phyloP scores from a whole-genome alignment of 208 protist genomes.

The Leishmania mexicana region DNA sequence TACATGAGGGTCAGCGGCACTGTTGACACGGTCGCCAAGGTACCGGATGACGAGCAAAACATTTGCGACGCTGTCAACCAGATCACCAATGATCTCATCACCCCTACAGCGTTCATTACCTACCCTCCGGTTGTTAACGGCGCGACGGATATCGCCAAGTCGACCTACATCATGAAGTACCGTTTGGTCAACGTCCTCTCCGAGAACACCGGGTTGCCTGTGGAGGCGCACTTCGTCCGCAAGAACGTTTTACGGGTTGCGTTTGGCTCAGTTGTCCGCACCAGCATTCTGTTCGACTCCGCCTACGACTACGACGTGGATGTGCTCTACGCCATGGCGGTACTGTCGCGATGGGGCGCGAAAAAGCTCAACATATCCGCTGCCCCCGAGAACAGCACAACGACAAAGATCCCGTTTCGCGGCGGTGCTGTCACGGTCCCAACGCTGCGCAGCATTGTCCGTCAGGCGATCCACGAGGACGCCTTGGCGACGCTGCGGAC shows the following conservation, averaged over 20 bases:
- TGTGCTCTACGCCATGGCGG: conserved; percentile 14
- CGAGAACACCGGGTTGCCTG: conserved; percentile 10
- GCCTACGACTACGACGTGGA: conserved; percentile 17
- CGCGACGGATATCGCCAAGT: conserved; percentile 14
- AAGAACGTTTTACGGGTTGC: conserved; percentile 13
- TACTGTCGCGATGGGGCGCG: not conserved
- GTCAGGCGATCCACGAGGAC: conserved; percentile 13
- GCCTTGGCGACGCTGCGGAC: conserved; percentile 13
- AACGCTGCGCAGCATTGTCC: conserved; percentile 22
- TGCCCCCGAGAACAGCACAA: not conserved
- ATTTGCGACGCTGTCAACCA: conserved; percentile 4
- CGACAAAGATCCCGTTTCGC: conserved; percentile 1
- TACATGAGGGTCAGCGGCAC: not conserved
- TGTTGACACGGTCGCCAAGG: not conserved
- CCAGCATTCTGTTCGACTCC: conserved; percentile 12
- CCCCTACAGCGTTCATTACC: not conserved
- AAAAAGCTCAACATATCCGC: conserved; percentile 1
- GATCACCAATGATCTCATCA: not conserved
- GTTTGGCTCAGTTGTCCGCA: conserved; percentile 3
- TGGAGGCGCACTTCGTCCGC: conserved; percentile 11
- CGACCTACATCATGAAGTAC: conserved; percentile 23
- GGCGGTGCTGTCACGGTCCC: conserved; percentile 6
- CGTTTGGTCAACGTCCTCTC: conserved; percentile 13
- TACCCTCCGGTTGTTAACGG: conserved; percentile 1
- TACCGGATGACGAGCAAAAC: not conserved